A percentile compares a stretch with the other conserved stretches of the same genome.
These are phyloP conservation scores for Fusarium sp. DNA, from an alignment of 2,329 filamentous ascomycete species.

Conservation along the genomic window DNA sequence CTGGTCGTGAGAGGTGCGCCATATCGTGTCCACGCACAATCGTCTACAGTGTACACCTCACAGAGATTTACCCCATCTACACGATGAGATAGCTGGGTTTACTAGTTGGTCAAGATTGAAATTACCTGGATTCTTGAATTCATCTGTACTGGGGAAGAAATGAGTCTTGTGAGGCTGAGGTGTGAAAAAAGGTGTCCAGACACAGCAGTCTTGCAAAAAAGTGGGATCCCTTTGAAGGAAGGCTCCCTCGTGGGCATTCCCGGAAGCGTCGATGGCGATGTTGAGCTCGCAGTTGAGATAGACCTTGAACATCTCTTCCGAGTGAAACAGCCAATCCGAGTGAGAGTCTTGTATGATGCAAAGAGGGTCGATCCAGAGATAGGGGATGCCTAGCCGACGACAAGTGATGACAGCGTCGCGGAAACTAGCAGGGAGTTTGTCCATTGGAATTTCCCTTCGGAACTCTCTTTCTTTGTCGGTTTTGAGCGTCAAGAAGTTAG, in stretches of 20 bases:
- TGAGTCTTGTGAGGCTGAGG: neutral
- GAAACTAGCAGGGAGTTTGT: neutral
- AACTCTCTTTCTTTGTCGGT: neutral
- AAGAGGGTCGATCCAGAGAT: constrained; percentile 12
- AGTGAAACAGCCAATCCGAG: constrained; percentile 3
- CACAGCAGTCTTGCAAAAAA: neutral
- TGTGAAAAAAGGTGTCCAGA: neutral
- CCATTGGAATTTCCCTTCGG: neutral
- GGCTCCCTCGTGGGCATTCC: constrained; percentile 1
- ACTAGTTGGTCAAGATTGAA: neutral
- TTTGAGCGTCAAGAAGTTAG: neutral
- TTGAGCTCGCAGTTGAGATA: constrained; percentile 12
- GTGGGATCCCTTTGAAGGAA: constrained; percentile 4
- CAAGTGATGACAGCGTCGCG: constrained; percentile 4
- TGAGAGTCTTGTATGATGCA: constrained; percentile 9
- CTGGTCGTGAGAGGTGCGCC: neutral
- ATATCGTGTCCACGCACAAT: neutral
- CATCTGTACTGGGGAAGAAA: too few relatives aligned
- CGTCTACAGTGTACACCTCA: neutral
- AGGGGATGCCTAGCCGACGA: constrained; percentile 2
- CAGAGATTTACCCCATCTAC: neutral
- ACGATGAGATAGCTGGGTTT: neutral
- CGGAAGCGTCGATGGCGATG: constrained; percentile 6
- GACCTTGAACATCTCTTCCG: constrained; percentile 1
- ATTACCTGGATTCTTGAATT: neutral